Base-by-base conservation (phyloP, 176 grass and related monocot species). In the Oryza coarctata region DNA sequence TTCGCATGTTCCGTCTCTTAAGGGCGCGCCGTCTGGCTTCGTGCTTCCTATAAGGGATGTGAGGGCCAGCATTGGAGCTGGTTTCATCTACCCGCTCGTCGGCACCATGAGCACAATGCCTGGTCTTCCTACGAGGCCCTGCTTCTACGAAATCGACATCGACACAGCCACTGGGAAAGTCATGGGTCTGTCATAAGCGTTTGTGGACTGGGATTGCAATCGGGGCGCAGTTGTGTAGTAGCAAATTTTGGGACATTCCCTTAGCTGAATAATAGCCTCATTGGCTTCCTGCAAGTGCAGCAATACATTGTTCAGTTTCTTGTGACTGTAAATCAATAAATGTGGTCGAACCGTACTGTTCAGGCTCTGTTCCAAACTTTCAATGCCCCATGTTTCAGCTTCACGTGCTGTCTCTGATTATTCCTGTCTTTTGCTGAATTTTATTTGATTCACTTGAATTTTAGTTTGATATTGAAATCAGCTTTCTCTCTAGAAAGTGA, bases 81-180 rank as follows among this genome's bases (percentile, higher is more conserved):
- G 96, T 25, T 99, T 99, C 87, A 94, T 99, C 43, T 96, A 94
- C 74, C 97, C 97, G 0, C 97, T 99, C 0, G 93, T 99, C 0
- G 92, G 97, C 67, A 94, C 93, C 5, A 96, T 99, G 93, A 99
- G 97, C 70, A 95, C 93, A 5, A 99, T 99, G 93, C 93, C 97
- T 22, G 97, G 93, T 3, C 97, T 99, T 29, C 93, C 96, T 23
- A 99, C 96, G 4, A 92, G 96, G 30, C 96, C 96, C 65, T 95
- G 96, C 83, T 99, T 95, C 81, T 95, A 90, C 9, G 92, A 98
- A 60, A 99, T 99, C 20, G 96, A 99, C 50, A 13, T 99, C 0
- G 93, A 99, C 87, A 85, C 85, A 0, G 32, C 85, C 70, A 99
- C 93, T 0, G 93, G 93, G 3, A 95, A 93, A 29, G 89, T 95